Percentiles rank a stretch among this genome's conserved stretches.
Evolutionary conservation across 1,139 yeast genomes (phyloP).

Genomic region (Candida mesenterica): DNA sequence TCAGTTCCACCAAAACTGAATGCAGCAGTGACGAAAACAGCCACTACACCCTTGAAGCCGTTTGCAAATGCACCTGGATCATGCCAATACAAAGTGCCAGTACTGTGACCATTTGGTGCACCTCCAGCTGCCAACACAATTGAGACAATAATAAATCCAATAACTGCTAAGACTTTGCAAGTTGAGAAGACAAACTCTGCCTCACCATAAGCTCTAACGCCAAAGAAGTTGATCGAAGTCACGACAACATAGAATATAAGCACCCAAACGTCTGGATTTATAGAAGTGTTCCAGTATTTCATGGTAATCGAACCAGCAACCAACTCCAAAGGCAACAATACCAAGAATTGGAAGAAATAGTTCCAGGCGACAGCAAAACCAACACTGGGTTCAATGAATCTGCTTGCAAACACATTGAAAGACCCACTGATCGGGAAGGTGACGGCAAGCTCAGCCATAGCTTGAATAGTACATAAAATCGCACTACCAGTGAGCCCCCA

Average conservation of each 20-base stretch:
- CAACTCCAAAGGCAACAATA: constrained; percentile 30
- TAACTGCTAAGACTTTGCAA: constrained; percentile 31
- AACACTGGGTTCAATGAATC: constrained; percentile 34
- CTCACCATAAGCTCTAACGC: constrained; percentile 36
- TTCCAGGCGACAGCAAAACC: constrained; percentile 40
- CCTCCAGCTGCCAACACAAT: constrained; percentile 35
- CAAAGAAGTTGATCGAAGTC: constrained; percentile 31
- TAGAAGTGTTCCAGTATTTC: constrained; percentile 28
- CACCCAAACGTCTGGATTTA: constrained; percentile 35
- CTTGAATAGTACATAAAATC: constrained; percentile 32
- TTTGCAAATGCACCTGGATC: constrained; percentile 34
- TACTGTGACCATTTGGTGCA: constrained; percentile 25
- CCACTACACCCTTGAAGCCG: constrained; percentile 46
- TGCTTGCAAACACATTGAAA: constrained; percentile 30
- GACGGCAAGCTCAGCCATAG: constrained; percentile 35
- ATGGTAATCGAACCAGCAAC: constrained; percentile 35
- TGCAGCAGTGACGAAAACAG: constrained; percentile 55
- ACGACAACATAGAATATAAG: constrained; percentile 29
- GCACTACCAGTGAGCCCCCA: constrained; percentile 31
- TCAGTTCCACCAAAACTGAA: constrained; percentile 56
- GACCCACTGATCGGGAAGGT: constrained; percentile 36
- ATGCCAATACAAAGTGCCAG: constrained; percentile 30
- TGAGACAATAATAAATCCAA: constrained; percentile 31
- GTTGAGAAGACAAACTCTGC: constrained; percentile 33
- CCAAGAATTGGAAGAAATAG: constrained; percentile 28